A percentile compares a stretch with the other conserved stretches of the same genome.
Conservation (phyloP, 78 protist species). For the Guillardia theta region DNA sequence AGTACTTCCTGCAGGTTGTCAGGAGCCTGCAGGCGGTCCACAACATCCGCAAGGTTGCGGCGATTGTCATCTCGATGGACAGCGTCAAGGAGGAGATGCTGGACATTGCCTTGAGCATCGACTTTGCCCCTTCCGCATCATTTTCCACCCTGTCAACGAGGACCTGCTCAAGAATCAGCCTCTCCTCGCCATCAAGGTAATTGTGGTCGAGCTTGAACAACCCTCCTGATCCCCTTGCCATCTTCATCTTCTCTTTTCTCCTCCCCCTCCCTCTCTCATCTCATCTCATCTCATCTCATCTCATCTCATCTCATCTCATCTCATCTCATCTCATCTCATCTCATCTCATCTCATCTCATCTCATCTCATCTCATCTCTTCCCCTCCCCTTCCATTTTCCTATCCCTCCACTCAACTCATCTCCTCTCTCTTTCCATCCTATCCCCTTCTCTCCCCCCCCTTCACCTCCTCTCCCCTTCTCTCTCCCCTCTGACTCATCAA, state of each 20-base stretch:
- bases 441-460: background rate
- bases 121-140: background rate
- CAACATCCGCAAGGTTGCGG: background rate
- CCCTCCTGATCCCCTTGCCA: too few relatives aligned
- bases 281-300: too few relatives aligned
- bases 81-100: background rate
- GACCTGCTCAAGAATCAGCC: background rate
- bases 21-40: background rate
- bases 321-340: too few relatives aligned
- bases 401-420: too few relatives aligned
- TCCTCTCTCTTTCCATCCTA: too few relatives aligned
- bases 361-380: too few relatives aligned
- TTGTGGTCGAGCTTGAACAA: too few relatives aligned
- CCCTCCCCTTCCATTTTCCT: too few relatives aligned
- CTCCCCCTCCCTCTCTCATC: too few relatives aligned
- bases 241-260: too few relatives aligned
- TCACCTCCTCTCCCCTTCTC: background rate
- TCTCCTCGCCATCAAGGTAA: slow-evolving; percentile 18
- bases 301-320: too few relatives aligned
- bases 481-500: background rate
- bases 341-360: too few relatives aligned
- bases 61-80: background rate
- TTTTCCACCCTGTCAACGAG: background rate
- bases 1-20: background rate
- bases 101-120: background rate